phyloP scores from a whole-genome alignment of 495 filamentous ascomycete genomes.

The Aspergillus egyptiacus region DNA sequence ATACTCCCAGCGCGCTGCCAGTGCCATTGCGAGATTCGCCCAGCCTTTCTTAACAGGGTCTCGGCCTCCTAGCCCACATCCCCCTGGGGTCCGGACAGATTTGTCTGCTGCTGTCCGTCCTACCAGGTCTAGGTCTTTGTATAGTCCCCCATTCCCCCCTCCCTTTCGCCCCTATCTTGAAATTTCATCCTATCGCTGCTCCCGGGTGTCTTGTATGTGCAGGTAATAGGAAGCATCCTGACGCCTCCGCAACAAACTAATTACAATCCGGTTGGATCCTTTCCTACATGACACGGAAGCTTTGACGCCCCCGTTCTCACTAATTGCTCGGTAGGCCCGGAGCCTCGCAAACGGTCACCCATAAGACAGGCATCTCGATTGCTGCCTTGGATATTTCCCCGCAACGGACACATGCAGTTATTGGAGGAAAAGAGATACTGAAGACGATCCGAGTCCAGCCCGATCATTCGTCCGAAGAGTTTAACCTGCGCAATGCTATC shows the following conservation, averaged over 20 bases:
- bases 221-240: background rate
- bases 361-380: constrained; percentile 68
- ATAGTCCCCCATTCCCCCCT: constrained; percentile 13
- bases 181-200: constrained; percentile 3
- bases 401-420: constrained; percentile 65
- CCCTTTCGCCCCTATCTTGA: background rate
- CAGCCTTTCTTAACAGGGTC: constrained; percentile 53
- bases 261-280: background rate
- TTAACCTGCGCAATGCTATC: constrained; percentile 75
- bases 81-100: constrained; percentile 26
- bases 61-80: constrained; percentile 49
- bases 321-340: constrained; percentile 42
- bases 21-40: constrained; percentile 52
- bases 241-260: background rate
- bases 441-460: constrained; percentile 74
- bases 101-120: constrained; percentile 27
- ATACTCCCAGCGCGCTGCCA: constrained; percentile 47
- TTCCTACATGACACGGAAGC: background rate
- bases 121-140: constrained; percentile 39
- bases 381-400: constrained; percentile 72
- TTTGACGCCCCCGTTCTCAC: constrained; percentile 20
- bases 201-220: background rate
- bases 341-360: constrained; percentile 66
- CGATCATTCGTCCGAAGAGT: constrained; percentile 63
- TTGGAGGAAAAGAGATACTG: constrained; percentile 77